Conservation (phyloP, 495 filamentous ascomycete species). For the Thozetella sp. region DNA sequence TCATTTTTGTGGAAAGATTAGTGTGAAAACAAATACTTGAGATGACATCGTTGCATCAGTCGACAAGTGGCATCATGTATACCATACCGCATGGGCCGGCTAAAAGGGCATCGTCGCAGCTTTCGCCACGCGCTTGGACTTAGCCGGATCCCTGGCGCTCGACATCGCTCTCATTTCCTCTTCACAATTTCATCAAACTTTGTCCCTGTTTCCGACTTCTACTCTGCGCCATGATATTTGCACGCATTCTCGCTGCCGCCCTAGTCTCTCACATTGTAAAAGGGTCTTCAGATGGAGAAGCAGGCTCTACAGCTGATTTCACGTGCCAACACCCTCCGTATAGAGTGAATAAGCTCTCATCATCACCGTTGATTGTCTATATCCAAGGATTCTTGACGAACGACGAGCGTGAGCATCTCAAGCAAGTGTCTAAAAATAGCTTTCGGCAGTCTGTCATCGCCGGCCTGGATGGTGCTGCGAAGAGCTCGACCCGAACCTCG, state of each 20-base stretch:
- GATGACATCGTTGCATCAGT: too few relatives aligned
- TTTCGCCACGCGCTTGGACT: neutral
- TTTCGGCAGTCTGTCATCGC: slow-evolving; percentile 34
- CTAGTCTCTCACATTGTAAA: too few relatives aligned
- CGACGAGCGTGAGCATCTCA: slow-evolving; percentile 33
- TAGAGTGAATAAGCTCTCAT: slow-evolving; percentile 45
- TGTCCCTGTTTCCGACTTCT: too few relatives aligned
- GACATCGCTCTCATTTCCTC: neutral
- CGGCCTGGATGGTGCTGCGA: slow-evolving; percentile 26
- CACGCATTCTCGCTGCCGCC: too few relatives aligned
- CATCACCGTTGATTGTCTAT: slow-evolving; percentile 54
- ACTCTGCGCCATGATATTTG: too few relatives aligned
- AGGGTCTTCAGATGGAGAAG: neutral
- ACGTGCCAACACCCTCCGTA: slow-evolving; percentile 31
- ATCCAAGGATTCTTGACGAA: slow-evolving; percentile 42
- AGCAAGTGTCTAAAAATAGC: slow-evolving; percentile 32
- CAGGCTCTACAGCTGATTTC: neutral
- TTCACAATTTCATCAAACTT: too few relatives aligned
- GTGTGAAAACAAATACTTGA: neutral
- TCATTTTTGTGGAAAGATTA: neutral
- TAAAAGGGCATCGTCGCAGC: slow-evolving; percentile 4
- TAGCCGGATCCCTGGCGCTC: neutral
- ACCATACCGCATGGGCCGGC: slow-evolving; percentile 4
- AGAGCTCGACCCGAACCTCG: slow-evolving; percentile 31
- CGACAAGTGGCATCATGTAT: neutral